A percentile compares a stretch with the other conserved stretches of the same genome.
These are phyloP conservation scores for Agarophyton chilense DNA, from an alignment of 23 red algal genomes.

Conservation along the genomic window DNA sequence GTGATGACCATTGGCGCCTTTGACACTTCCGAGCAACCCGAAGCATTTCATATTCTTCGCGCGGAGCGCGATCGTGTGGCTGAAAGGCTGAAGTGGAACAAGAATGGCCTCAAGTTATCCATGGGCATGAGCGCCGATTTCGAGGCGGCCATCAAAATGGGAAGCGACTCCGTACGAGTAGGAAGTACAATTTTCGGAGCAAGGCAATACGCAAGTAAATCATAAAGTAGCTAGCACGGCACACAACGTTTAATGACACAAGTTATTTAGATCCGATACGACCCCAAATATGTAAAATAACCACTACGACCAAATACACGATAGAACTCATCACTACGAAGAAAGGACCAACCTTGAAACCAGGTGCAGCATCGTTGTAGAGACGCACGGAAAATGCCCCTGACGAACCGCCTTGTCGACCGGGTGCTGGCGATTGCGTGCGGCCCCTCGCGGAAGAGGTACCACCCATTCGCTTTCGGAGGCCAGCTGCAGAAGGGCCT, in stretches of 20 bases:
- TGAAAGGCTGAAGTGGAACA: not conserved
- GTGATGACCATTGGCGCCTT: slow-evolving; percentile 98
- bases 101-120: slow-evolving; percentile 65
- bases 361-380: slow-evolving; percentile 85
- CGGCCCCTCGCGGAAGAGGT: slow-evolving; percentile 3
- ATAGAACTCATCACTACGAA: slow-evolving; percentile 83
- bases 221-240: not conserved
- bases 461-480: slow-evolving; percentile 47
- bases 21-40: slow-evolving; percentile 64
- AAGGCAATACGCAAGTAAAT: slow-evolving; percentile 59
- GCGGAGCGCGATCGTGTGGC: slow-evolving; percentile 54
- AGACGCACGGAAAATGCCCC: slow-evolving; percentile 79
- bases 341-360: slow-evolving; percentile 83
- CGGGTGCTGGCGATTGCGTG: slow-evolving; percentile 33
- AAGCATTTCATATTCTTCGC: slow-evolving; percentile 65
- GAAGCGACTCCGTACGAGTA: slow-evolving; percentile 85
- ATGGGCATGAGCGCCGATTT: slow-evolving; percentile 99
- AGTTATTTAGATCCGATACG: slow-evolving; percentile 64
- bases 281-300: slow-evolving; percentile 80
- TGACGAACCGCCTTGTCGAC: slow-evolving; percentile 39
- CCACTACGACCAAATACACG: slow-evolving; percentile 83
- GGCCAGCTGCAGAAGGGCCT: slow-evolving; percentile 47
- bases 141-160: slow-evolving; percentile 84
- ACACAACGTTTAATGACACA: not conserved
- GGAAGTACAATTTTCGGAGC: slow-evolving; percentile 95